Evolutionary conservation across 805 yeast genomes (phyloP).

Genomic region (Tetrapisispora iriomotensis): DNA sequence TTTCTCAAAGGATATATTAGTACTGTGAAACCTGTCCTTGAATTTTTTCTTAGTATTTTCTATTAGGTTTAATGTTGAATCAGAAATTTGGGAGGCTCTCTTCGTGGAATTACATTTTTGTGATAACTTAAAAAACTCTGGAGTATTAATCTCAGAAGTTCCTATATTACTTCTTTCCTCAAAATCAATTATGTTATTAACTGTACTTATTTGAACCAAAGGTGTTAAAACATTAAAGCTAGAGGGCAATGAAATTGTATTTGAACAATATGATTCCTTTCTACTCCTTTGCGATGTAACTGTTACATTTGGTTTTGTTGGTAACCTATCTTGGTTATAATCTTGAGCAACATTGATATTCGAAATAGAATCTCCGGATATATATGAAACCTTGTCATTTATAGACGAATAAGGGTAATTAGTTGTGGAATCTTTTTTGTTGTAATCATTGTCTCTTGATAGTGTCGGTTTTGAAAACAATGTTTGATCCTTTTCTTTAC

Average conservation of each 20-base stretch:
- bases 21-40: neutral
- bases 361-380: no score
- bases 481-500: no score
- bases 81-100: neutral
- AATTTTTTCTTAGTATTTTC: neutral
- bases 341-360: no score
- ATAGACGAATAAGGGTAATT: no score
- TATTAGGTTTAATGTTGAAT: neutral
- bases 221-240: slow-evolving; percentile 2
- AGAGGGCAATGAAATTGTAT: neutral
- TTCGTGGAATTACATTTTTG: neutral
- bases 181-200: neutral
- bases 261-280: neutral
- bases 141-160: neutral
- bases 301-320: neutral
- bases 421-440: no score
- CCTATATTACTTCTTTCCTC: neutral
- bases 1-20: neutral
- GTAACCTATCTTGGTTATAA: neutral
- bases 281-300: neutral
- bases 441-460: no score
- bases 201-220: neutral
- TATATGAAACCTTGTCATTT: no score
- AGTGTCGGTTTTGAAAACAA: no score
- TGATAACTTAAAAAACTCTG: neutral